Conservation (phyloP, 1,284 basidiomycete species). For the Caloboletus firmus region DNA sequence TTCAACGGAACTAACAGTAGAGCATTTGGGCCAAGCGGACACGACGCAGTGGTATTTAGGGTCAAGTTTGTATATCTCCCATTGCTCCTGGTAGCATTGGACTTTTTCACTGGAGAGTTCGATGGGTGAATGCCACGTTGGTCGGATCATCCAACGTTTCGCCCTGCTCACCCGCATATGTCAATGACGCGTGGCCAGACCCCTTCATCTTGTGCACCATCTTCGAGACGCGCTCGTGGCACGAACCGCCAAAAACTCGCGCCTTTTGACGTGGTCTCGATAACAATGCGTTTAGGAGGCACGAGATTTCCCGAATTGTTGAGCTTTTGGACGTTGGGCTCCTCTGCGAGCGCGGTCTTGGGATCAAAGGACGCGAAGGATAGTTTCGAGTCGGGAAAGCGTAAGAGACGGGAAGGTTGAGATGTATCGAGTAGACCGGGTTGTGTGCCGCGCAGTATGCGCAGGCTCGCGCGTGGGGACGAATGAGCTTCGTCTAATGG, state of each 20-base stretch:
- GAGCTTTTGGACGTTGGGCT: constrained; percentile 39
- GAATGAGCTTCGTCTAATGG: constrained; percentile 6
- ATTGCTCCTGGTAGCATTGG: constrained; percentile 66
- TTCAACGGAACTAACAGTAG: constrained; percentile 40
- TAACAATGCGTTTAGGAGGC: constrained; percentile 65
- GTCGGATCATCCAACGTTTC: constrained; percentile 1
- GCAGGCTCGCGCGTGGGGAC: constrained; percentile 12
- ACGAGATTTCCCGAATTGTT: constrained; percentile 48
- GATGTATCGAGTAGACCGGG: constrained; percentile 62
- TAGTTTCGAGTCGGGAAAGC: constrained; percentile 52
- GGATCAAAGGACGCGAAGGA: constrained; percentile 72
- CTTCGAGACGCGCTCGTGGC: constrained; percentile 58
- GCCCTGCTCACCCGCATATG: constrained; percentile 60
- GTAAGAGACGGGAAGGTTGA: constrained; percentile 58
- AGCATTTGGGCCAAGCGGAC: constrained; percentile 43
- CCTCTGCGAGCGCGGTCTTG: constrained; percentile 51
- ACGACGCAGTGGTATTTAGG: constrained; percentile 64
- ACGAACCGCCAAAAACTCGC: constrained; percentile 70
- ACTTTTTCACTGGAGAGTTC: constrained; percentile 44
- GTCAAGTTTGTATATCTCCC: constrained; percentile 81
- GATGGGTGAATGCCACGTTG: constrained; percentile 10
- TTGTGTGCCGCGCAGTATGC: constrained; percentile 29
- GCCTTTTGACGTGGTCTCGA: constrained; percentile 58
- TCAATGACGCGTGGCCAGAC: constrained; percentile 63
- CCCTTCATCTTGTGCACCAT: constrained; percentile 62